Percentiles rank a stretch among this genome's conserved stretches.
Evolutionary conservation across 352 stramenopile species (phyloP).

Genomic region (Salisapilia sapeloensis): DNA sequence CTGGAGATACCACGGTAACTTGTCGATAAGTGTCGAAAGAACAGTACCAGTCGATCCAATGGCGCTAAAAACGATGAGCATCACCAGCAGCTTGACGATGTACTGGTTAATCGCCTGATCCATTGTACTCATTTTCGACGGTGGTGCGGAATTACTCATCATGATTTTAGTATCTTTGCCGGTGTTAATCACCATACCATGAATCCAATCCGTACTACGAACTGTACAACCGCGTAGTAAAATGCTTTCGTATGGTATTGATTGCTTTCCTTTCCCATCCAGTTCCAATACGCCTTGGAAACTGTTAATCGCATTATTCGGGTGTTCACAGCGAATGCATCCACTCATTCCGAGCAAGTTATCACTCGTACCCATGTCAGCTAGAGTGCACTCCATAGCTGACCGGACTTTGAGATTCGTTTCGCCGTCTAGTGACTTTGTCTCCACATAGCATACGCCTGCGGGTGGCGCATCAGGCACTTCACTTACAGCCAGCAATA

Average conservation of each 20-base stretch:
- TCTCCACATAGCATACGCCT: constrained; percentile 82
- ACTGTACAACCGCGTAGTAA: constrained; percentile 86
- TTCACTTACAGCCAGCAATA: constrained; percentile 70
- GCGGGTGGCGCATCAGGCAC: constrained; percentile 27
- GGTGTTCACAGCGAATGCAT: constrained; percentile 52
- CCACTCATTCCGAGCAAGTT: constrained; percentile 37
- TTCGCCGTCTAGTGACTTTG: constrained; percentile 84
- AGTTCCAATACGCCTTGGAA: constrained; percentile 80
- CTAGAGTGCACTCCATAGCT: constrained; percentile 51
- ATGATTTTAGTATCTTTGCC: constrained; percentile 89
- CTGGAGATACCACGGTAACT: constrained; percentile 44
- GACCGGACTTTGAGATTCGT: constrained; percentile 87
- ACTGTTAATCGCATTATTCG: constrained; percentile 82
- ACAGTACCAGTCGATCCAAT: constrained; percentile 38
- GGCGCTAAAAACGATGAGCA: constrained; percentile 49
- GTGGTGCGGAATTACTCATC: constrained; percentile 64
- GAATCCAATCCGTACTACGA: constrained; percentile 85
- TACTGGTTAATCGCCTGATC: constrained; percentile 69
- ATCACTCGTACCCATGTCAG: constrained; percentile 17
- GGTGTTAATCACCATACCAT: constrained; percentile 88
- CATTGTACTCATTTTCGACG: constrained; percentile 80
- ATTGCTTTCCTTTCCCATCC: constrained; percentile 21
- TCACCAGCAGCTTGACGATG: constrained; percentile 41
- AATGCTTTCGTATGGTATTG: constrained; percentile 67
- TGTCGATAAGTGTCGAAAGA: constrained; percentile 13